phyloP scores from a whole-genome alignment of 176 grass and related monocot species.

The Oryza nivara region DNA sequence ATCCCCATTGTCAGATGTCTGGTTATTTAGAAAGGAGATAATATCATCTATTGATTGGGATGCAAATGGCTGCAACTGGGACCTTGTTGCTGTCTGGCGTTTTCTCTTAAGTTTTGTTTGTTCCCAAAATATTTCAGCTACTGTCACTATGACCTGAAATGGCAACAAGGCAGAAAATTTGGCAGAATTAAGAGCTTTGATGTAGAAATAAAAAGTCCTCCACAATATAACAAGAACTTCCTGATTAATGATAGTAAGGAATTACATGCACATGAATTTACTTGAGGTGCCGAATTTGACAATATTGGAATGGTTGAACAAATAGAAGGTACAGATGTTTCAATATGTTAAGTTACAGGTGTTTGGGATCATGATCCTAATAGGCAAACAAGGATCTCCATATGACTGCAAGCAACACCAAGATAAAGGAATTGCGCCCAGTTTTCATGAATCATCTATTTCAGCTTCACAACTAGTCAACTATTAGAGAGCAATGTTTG shows the following conservation, averaged over 20 bases:
- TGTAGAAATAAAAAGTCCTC: not conserved
- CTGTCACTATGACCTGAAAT: constrained; percentile 72
- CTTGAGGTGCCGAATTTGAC: not conserved
- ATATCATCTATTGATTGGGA: constrained; percentile 81
- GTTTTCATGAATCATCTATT: not conserved
- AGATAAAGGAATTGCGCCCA: not conserved
- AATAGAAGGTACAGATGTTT: not conserved
- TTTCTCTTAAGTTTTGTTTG: constrained; percentile 62
- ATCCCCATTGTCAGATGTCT: constrained; percentile 49
- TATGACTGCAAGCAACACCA: not conserved
- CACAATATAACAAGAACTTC: not conserved
- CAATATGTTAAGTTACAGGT: not conserved
- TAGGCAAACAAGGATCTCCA: not conserved
- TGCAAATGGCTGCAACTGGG: constrained; percentile 52
- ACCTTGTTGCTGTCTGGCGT: constrained; percentile 51
- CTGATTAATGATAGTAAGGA: not conserved
- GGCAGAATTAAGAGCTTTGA: not conserved
- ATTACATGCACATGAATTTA: constrained; percentile 20
- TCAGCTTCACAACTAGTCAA: not conserved
- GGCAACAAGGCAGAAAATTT: constrained; percentile 4
- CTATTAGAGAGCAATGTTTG: not conserved
- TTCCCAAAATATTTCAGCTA: constrained; percentile 84
- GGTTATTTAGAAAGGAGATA: constrained; percentile 67
- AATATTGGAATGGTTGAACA: not conserved
- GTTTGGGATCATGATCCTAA: not conserved